Evolutionary conservation across 768 basidiomycete species (phyloP).

Genomic region (Psilocybe sp.): DNA sequence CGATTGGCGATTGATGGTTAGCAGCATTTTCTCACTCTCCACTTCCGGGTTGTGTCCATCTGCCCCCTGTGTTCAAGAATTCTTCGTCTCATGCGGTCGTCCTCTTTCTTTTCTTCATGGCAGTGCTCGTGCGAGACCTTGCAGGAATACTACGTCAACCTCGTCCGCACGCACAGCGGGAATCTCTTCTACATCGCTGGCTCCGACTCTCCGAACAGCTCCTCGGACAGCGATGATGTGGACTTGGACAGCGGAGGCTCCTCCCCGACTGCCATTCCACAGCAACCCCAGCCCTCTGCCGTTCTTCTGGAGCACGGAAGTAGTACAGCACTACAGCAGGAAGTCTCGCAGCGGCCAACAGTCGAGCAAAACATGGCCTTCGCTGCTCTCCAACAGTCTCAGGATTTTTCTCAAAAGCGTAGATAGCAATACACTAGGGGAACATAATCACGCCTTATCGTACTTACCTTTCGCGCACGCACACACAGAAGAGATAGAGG

Average conservation of each 20-base stretch:
- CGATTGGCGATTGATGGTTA: conserved; percentile 93
- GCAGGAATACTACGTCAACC: conserved; percentile 92
- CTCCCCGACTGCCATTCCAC: conserved; percentile 40
- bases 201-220: conserved; percentile 35
- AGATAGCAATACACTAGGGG: too few species aligned
- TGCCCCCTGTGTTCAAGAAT: neutral
- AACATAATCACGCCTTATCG: conserved; percentile 2
- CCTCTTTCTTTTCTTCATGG: conserved; percentile 25
- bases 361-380: conserved; percentile 87
- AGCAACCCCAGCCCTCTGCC: conserved; percentile 35
- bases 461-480: neutral
- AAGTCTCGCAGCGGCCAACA: conserved; percentile 58
- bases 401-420: conserved; percentile 15
- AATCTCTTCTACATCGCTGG: conserved; percentile 55
- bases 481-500: neutral
- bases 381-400: conserved; percentile 59
- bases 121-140: conserved; percentile 89
- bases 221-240: conserved; percentile 48
- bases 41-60: conserved; percentile 9
- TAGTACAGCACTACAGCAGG: conserved; percentile 20
- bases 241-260: conserved; percentile 56
- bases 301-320: conserved; percentile 40
- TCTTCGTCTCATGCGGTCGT: conserved; percentile 13
- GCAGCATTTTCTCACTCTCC: conserved; percentile 33
- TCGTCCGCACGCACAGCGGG: conserved; percentile 79